A percentile compares a stretch with the other conserved stretches of the same genome.
Conservation (phyloP, 352 stramenopile species). For the Peronospora belbahrii region DNA sequence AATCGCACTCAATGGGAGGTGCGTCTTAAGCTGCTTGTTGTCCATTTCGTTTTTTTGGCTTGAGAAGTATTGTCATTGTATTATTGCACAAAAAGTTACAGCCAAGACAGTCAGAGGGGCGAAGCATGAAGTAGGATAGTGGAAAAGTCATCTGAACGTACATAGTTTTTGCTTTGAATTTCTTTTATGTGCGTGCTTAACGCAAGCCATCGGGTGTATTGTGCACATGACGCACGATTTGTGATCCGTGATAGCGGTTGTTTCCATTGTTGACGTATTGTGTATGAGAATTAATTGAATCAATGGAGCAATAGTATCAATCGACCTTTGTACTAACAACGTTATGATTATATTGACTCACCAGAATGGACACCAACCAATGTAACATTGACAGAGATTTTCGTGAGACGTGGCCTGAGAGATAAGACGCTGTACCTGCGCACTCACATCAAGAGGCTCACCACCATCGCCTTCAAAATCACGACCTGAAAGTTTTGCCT, state of each 20-base stretch:
- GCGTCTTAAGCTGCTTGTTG: no score
- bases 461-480: slow-evolving; percentile 89
- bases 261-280: no score
- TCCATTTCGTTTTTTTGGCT: no score
- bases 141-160: slow-evolving; percentile 16
- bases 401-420: slow-evolving; percentile 96
- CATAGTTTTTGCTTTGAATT: not conserved
- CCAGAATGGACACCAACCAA: slow-evolving; percentile 96
- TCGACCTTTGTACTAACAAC: no score
- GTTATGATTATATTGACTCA: slow-evolving; percentile 26
- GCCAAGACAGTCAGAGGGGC: not conserved
- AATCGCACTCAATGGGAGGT: no score
- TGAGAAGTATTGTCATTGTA: slow-evolving; percentile 1
- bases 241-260: no score
- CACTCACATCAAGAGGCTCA: slow-evolving; percentile 67
- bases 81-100: slow-evolving; percentile 5
- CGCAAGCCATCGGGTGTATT: no score
- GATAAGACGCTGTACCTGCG: slow-evolving; percentile 95
- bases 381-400: slow-evolving; percentile 98
- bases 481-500: slow-evolving; percentile 97
- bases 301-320: no score
- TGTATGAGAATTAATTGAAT: no score
- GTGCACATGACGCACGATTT: no score
- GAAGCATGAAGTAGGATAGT: no score
- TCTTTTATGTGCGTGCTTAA: slow-evolving; percentile 15